Conservation (phyloP, 2,329 filamentous ascomycete species). For the Fusarium burgessii region DNA sequence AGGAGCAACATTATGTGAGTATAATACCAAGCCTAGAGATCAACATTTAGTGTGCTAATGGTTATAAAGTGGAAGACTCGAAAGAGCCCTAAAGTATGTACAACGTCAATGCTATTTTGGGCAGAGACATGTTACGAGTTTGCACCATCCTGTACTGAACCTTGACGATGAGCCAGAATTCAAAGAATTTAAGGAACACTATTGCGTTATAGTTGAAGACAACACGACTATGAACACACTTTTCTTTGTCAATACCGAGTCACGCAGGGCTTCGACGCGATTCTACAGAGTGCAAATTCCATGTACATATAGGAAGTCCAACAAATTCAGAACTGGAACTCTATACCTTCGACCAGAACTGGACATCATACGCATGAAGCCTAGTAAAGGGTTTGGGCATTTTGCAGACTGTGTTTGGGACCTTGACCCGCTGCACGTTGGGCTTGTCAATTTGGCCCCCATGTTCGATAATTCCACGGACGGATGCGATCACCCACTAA, state of each 20-base stretch:
- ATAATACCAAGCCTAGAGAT: no score
- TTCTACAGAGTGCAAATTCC: not conserved
- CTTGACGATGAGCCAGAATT: no score
- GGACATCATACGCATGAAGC: not conserved
- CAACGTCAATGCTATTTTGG: no score
- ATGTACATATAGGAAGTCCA: not conserved
- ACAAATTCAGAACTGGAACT: not conserved
- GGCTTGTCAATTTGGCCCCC: not conserved
- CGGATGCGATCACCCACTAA: no score
- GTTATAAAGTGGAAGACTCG: no score
- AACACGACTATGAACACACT: not conserved
- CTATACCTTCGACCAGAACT: not conserved
- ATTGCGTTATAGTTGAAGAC: not conserved
- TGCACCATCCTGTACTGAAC: no score
- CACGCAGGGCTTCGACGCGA: not conserved
- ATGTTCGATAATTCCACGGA: no score
- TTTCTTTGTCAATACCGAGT: not conserved
- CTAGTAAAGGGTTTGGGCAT: not conserved
- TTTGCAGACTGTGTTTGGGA: not conserved
- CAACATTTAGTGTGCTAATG: no score
- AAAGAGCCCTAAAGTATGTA: no score
- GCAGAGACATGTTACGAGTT: no score
- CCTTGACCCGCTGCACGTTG: not conserved
- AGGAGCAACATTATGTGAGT: no score
- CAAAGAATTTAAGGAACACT: not conserved